These are phyloP conservation scores for Alternaria ventricosa DNA, from an alignment of 2,329 filamentous ascomycete species.

Conservation along the genomic window DNA sequence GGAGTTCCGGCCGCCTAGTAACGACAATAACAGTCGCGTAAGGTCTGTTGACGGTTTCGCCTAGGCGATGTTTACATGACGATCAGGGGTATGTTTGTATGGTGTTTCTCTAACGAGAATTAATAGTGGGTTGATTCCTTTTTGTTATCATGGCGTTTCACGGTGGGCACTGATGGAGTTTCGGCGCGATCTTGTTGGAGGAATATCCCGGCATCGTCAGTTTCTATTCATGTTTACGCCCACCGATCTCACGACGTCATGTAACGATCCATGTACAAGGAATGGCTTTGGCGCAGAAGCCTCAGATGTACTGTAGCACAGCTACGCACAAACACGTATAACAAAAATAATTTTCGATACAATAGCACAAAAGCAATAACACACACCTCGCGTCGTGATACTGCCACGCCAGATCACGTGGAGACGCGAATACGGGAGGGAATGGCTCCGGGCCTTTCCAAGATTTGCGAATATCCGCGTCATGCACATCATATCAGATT, in stretches of 20 bases:
- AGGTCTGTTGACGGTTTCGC: neutral
- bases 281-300: neutral
- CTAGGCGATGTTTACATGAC: neutral
- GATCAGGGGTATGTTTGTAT: neutral
- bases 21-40: neutral
- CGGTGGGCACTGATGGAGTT: conserved; percentile 2
- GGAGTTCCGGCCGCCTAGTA: neutral
- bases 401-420: conserved; percentile 10
- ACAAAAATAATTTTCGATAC: neutral
- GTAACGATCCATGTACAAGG: neutral
- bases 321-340: neutral
- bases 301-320: neutral
- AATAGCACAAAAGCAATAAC: neutral
- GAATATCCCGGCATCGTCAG: conserved; percentile 1
- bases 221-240: neutral
- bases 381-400: neutral
- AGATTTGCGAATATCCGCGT: conserved; percentile 14
- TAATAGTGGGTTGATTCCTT: neutral
- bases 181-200: conserved; percentile 1
- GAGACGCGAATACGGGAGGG: conserved; percentile 9
- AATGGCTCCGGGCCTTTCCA: neutral
- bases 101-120: neutral
- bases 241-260: conserved; percentile 3
- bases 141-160: neutral
- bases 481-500: conserved; percentile 6